Conservation (phyloP, 2,329 filamentous ascomycete species). For the Thermothelomyces thermophilus region DNA sequence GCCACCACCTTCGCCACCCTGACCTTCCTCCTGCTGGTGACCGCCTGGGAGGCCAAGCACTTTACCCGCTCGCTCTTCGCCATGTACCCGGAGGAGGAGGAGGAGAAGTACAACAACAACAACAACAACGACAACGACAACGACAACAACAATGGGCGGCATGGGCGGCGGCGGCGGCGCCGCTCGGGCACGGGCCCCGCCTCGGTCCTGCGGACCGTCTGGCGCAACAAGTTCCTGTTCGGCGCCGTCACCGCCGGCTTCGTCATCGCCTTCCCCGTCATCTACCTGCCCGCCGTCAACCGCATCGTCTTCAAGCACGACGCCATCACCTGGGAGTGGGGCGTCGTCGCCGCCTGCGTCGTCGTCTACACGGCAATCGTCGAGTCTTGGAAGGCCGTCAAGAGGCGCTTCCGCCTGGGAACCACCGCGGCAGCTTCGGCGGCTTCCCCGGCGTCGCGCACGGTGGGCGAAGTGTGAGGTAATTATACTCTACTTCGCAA, state of each 20-base stretch:
- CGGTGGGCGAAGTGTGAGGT: too few species aligned
- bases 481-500: too few species aligned
- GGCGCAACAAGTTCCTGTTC: conserved; percentile 62
- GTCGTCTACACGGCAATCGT: conserved; percentile 56
- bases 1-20: conserved; percentile 64
- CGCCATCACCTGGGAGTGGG: conserved; percentile 67
- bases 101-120: too few species aligned
- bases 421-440: neutral
- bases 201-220: conserved; percentile 54
- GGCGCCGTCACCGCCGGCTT: conserved; percentile 57
- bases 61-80: conserved; percentile 63
- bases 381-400: conserved; percentile 63
- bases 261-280: conserved; percentile 52
- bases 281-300: conserved; percentile 64
- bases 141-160: too few species aligned
- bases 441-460: too few species aligned
- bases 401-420: conserved; percentile 32
- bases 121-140: too few species aligned
- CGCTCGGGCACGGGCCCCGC: too few species aligned
- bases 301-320: conserved; percentile 62
- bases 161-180: too few species aligned
- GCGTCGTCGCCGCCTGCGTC: conserved; percentile 54
- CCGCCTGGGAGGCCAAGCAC: conserved; percentile 69
- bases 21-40: conserved; percentile 60
- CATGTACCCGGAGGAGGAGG: conserved; percentile 51